Evolutionary conservation across 495 filamentous ascomycete species (phyloP).

Genomic region (Beverwykella pulmonaria): DNA sequence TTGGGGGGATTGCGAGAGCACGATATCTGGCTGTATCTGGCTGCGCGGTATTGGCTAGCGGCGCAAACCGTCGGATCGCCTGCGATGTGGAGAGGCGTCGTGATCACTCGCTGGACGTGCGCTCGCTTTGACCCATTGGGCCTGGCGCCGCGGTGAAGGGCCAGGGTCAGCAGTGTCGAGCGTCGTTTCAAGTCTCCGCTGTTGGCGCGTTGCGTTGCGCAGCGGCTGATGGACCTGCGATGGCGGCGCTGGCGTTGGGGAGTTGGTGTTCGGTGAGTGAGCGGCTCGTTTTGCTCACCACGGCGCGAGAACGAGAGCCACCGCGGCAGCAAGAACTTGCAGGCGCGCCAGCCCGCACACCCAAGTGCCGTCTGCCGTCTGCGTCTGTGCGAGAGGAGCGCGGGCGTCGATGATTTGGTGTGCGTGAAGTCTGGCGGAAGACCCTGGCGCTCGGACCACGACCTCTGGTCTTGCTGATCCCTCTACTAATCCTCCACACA

Average conservation of each 20-base stretch:
- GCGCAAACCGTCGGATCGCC: constrained; percentile 24
- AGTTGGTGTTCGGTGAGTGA: background rate
- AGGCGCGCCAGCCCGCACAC: background rate
- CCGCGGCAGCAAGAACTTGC: background rate
- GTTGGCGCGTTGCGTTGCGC: constrained; percentile 9
- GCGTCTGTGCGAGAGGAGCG: background rate
- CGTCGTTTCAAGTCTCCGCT: constrained; percentile 13
- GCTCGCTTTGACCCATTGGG: constrained; percentile 13
- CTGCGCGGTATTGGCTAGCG: background rate
- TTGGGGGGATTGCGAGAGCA: no score
- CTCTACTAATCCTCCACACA: background rate
- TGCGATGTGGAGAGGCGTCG: constrained; percentile 33
- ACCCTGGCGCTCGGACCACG: background rate
- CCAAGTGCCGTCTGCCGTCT: background rate
- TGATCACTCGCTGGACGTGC: constrained; percentile 2
- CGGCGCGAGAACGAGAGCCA: background rate
- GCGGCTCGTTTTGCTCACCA: no score
- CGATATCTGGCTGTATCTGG: constrained; percentile 19
- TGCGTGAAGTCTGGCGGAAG: background rate
- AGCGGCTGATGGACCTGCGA: constrained; percentile 16
- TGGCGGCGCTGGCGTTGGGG: background rate
- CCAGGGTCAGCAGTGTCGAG: constrained; percentile 1
- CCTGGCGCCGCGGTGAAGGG: background rate
- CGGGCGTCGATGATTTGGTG: no score
- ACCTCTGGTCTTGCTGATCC: background rate